Evolutionary conservation across 177 flowering plant genomes (phyloP).

Genomic region (Vitis hybrid): DNA sequence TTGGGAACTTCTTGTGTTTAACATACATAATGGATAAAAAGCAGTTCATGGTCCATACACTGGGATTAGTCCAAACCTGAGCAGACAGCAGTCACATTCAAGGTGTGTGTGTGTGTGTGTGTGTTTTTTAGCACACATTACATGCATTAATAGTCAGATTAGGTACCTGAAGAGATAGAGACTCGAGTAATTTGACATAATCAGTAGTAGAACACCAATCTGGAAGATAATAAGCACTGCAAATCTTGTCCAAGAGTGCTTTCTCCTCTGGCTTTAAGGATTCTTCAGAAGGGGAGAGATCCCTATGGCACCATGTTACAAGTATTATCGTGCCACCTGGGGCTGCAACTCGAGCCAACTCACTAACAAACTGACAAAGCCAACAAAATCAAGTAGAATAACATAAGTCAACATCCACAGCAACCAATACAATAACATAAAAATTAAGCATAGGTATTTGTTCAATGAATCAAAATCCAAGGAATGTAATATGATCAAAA

Average conservation of each 20-base stretch:
- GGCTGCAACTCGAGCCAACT: constrained; percentile 81
- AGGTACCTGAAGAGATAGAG: constrained; percentile 66
- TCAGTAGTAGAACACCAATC: constrained; percentile 92
- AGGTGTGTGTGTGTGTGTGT: not conserved
- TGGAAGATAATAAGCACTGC: constrained; percentile 78
- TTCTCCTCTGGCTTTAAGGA: constrained; percentile 67
- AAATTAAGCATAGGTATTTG: not conserved
- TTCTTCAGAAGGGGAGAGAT: constrained; percentile 65
- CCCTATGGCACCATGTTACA: constrained; percentile 94
- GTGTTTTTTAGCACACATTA: not conserved
- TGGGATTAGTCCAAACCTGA: not conserved
- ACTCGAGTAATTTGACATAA: constrained; percentile 65
- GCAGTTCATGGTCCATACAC: not conserved
- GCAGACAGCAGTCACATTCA: not conserved
- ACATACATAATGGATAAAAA: not conserved
- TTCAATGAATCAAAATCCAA: not conserved
- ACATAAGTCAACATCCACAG: too few species aligned
- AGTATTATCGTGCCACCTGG: constrained; percentile 90
- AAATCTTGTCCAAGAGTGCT: constrained; percentile 57
- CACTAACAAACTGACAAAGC: constrained; percentile 68
- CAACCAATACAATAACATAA: too few species aligned
- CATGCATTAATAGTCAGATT: not conserved
- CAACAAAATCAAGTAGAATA: too few species aligned
- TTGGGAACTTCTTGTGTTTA: not conserved
- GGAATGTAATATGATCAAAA: not conserved